Percentiles rank a stretch among this genome's conserved stretches.
phyloP scores from a whole-genome alignment of 768 basidiomycete genomes.

The Suillus americanus region DNA sequence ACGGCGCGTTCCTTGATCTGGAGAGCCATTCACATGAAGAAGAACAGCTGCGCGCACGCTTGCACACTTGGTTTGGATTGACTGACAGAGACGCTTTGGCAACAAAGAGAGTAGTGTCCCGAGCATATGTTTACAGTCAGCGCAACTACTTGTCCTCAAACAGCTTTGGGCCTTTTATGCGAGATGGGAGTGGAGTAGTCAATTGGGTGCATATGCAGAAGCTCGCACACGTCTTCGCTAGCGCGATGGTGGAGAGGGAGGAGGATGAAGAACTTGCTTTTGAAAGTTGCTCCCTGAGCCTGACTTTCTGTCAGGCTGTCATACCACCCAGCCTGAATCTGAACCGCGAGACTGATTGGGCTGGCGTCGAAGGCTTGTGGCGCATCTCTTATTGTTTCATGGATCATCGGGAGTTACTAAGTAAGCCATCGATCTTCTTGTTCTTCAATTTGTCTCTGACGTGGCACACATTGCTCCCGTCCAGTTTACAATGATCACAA shows the following conservation, averaged over 20 bases:
- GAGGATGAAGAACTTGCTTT: conserved; percentile 30
- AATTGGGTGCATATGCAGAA: conserved; percentile 63
- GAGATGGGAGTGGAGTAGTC: conserved; percentile 41
- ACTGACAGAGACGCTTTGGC: conserved; percentile 42
- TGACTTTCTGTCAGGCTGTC: conserved; percentile 54
- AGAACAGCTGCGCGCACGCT: conserved; percentile 43
- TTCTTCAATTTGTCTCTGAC: conserved; percentile 1
- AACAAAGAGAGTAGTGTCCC: conserved; percentile 37
- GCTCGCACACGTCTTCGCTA: conserved; percentile 55
- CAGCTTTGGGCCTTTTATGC: conserved; percentile 56
- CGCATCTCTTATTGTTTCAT: conserved; percentile 63
- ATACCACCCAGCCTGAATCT: conserved; percentile 40
- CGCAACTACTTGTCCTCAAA: conserved; percentile 52
- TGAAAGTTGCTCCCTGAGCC: conserved; percentile 42
- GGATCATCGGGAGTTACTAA: conserved; percentile 64
- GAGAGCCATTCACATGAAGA: conserved; percentile 30
- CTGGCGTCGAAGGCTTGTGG: conserved; percentile 57
- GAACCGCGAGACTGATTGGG: conserved; percentile 30
- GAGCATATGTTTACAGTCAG: conserved; percentile 62
- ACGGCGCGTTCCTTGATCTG: conserved; percentile 45
- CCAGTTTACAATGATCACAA: conserved; percentile 51
- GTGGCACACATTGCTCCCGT: conserved; percentile 5
- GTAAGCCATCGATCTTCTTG: conserved; percentile 38
- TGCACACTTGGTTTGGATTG: conserved; percentile 61
- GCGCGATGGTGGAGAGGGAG: conserved; percentile 46